phyloP scores from a whole-genome alignment of 1,284 basidiomycete genomes.

The Sanguinoderma infundibulare region DNA sequence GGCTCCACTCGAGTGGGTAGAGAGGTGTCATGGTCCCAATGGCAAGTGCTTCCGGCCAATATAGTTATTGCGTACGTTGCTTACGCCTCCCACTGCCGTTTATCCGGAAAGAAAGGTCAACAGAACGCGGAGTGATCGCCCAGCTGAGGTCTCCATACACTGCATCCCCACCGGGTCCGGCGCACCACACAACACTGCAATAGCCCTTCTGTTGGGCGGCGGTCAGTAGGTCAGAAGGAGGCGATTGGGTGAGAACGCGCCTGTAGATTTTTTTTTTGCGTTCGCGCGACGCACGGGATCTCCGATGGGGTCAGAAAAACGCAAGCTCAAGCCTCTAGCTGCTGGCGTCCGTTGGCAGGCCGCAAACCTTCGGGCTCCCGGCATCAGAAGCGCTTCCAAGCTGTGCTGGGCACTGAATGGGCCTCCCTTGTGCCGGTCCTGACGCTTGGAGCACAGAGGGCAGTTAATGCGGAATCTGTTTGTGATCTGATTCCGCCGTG shows the following conservation, averaged over 20 bases:
- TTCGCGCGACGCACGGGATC: constrained; percentile 5
- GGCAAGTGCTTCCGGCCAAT: constrained; percentile 19
- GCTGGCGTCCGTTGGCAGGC: neutral
- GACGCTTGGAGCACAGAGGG: constrained; percentile 8
- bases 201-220: neutral
- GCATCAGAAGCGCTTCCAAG: constrained; percentile 24
- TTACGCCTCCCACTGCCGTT: constrained; percentile 14
- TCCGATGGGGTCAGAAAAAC: constrained; percentile 13
- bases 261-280: constrained; percentile 1
- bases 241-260: constrained; percentile 5
- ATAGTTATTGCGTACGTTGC: constrained; percentile 11
- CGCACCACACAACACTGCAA: neutral
- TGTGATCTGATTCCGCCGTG: constrained; percentile 9
- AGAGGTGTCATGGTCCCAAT: constrained; percentile 9
- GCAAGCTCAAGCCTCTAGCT: constrained; percentile 10
- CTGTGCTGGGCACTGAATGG: constrained; percentile 23
- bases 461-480: constrained; percentile 12
- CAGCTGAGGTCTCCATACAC: constrained; percentile 20
- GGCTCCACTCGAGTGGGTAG: constrained; percentile 10
- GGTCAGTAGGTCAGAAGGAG: constrained; percentile 5
- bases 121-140: neutral
- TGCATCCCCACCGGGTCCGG: neutral
- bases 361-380: constrained; percentile 13
- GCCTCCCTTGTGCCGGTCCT: constrained; percentile 14
- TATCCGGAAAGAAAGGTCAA: neutral